Evolutionary conservation across 352 stramenopile species (phyloP).

Genomic region (Globisporangium parvum): DNA sequence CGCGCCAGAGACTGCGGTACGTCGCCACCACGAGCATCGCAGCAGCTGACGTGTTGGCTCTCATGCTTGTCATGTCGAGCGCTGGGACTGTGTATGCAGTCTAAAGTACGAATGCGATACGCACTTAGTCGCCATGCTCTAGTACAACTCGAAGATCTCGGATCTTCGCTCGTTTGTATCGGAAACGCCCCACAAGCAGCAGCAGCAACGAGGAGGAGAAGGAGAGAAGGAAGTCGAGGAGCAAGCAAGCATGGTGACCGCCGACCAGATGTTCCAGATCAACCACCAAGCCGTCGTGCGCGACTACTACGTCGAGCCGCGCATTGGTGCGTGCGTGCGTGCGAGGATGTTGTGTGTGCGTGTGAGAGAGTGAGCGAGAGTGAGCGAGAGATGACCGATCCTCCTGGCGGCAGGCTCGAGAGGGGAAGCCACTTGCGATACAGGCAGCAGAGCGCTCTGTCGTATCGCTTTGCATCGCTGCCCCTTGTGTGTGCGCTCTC

Average conservation of each 20-base stretch:
- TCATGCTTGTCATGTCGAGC: background rate
- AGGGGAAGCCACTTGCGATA: background rate
- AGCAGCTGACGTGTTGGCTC: background rate
- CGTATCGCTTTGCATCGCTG: background rate
- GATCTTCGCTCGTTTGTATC: background rate
- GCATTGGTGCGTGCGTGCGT: slow-evolving; percentile 50
- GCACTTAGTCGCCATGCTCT: background rate
- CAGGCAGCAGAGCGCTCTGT: background rate
- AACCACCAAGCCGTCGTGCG: slow-evolving; percentile 78
- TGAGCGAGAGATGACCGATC: background rate
- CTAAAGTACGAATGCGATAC: background rate
- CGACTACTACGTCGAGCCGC: slow-evolving; percentile 83
- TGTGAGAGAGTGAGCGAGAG: background rate
- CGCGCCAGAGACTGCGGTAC: slow-evolving; percentile 53
- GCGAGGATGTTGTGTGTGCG: background rate
- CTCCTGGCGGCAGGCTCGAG: too few species aligned
- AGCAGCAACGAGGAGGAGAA: background rate
- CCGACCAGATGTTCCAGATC: slow-evolving; percentile 61
- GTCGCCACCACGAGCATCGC: slow-evolving; percentile 17
- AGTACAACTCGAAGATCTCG: background rate
- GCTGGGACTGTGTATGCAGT: background rate
- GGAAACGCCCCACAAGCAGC: background rate
- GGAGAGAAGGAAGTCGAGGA: background rate
- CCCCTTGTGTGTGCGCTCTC: background rate
- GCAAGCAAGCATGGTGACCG: slow-evolving; percentile 38